Conservation (phyloP, 345 rosid species). For the Hibiscus trionum region DNA sequence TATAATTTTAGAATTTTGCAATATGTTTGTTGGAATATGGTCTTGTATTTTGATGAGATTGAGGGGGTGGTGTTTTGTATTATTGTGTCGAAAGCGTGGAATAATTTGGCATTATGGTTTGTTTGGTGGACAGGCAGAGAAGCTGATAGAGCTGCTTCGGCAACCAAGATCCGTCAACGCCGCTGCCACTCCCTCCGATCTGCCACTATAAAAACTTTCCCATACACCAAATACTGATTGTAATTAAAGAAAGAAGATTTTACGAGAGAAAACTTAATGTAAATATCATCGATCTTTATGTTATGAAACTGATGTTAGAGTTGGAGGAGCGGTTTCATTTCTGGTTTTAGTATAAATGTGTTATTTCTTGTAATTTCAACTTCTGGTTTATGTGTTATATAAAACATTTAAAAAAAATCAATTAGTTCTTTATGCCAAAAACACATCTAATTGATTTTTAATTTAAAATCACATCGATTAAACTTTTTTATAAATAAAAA, state of each 20-base stretch:
- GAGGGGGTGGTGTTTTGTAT: not conserved
- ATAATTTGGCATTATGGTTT: slow-evolving; percentile 6
- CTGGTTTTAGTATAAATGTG: too few relatives aligned
- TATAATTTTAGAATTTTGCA: not conserved
- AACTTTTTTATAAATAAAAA: too few relatives aligned
- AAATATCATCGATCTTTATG: not conserved
- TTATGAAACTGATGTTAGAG: not conserved
- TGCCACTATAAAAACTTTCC: slow-evolving; percentile 20
- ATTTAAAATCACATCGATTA: too few relatives aligned
- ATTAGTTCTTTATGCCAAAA: too few relatives aligned
- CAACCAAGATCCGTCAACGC: slow-evolving; percentile 74
- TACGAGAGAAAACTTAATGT: not conserved
- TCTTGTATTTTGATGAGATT: too few relatives aligned
- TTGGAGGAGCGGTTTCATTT: too few relatives aligned
- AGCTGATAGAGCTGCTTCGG: slow-evolving; percentile 66
- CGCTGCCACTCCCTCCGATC: slow-evolving; percentile 40
- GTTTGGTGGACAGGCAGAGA: slow-evolving; percentile 59
- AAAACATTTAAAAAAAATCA: too few relatives aligned
- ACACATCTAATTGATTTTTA: too few relatives aligned
- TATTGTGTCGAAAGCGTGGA: slow-evolving; percentile 4
- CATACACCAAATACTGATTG: not conserved
- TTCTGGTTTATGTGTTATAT: too few relatives aligned
- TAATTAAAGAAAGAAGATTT: not conserved
- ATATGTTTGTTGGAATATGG: not conserved
- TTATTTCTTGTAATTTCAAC: too few relatives aligned